Conservation (phyloP, 495 filamentous ascomycete genomes). For the Umbilicaria muhlenbergii region DNA sequence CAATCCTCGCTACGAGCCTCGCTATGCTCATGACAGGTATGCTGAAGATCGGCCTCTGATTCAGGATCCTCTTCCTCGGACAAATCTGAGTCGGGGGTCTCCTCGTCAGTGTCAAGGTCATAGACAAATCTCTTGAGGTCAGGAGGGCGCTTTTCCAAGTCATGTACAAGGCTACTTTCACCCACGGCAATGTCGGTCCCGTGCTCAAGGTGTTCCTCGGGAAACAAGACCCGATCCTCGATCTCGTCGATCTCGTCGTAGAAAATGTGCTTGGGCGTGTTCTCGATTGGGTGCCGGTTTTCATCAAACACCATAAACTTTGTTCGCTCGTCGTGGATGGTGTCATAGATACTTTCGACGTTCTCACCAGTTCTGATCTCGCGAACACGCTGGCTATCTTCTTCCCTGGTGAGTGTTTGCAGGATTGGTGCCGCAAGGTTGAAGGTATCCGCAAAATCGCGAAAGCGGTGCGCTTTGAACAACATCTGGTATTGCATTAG, state of each 20-base stretch:
- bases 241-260: conserved; percentile 30
- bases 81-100: neutral
- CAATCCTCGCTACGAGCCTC: too few relatives aligned
- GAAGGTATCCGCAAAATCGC: conserved; percentile 16
- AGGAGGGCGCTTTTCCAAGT: conserved; percentile 15
- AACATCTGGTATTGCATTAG: conserved; percentile 14
- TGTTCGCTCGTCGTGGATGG: conserved; percentile 14
- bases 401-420: conserved; percentile 21
- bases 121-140: conserved; percentile 15
- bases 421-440: conserved; percentile 20
- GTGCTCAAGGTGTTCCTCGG: conserved; percentile 23
- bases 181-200: conserved; percentile 18
- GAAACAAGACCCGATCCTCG: conserved; percentile 31
- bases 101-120: conserved; percentile 12
- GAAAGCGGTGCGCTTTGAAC: conserved; percentile 22
- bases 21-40: too few relatives aligned
- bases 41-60: conserved; percentile 8
- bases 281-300: conserved; percentile 1
- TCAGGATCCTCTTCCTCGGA: conserved; percentile 9
- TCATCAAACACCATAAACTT: conserved; percentile 11
- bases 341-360: conserved; percentile 23
- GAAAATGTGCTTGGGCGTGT: conserved; percentile 13
- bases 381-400: conserved; percentile 21
- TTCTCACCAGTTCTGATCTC: conserved; percentile 25
- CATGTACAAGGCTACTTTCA: too few relatives aligned